Evolutionary conservation across 2,329 filamentous ascomycete species (phyloP), one percentile per base, ranked within the genome.

Genomic region (Penicillium hesseltinei): DNA sequence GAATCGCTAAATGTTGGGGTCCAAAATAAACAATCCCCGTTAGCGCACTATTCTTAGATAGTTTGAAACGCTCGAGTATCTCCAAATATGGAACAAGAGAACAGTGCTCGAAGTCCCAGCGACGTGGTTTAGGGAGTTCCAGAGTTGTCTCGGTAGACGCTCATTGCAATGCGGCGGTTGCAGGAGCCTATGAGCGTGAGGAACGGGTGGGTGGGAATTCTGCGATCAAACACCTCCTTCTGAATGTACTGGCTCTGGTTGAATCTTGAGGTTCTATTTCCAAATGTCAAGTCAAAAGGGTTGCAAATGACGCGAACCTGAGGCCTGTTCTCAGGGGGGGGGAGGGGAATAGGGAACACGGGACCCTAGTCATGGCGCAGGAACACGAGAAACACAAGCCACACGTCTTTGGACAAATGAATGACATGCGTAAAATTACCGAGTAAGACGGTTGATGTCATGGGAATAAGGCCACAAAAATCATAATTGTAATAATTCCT

Each of bases 331-430:
- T 40, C 46, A 33, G 31, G 39, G 52, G 46, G 42, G 40, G 43
- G 38, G 19, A 2, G 19, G 46, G 54, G 51, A 5, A 55, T 4
- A 33, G n/a, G 19, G 44, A 38, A 38, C 62, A 64, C 60, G 57
- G 61, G 63, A 60, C 63, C 50, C 35, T 44, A 40, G 44, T 39
- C 49, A 55, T 49, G 43, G 57, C 52, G 54, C 62, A 62, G 57
- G 62, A 62, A 64, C 62, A 64, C 62, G 63, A 66, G 60, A 48
- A 51, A 51, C 48, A 60, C 43, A 61, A 65, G 64, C 64, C 62
- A 66, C 63, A 58, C 23, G 25, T 33, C 25, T 33, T 33, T 31
- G 13, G 27, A 21, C 31, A 19, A 19, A 52, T 56, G 55, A 11
- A 62, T 62, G 57, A 59, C 50, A 56, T 36, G 38, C 17, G 58